Percentiles rank a stretch among this genome's conserved stretches.
phyloP scores from a whole-genome alignment of 176 grass and related monocot species.

The Eleusine coracana region DNA sequence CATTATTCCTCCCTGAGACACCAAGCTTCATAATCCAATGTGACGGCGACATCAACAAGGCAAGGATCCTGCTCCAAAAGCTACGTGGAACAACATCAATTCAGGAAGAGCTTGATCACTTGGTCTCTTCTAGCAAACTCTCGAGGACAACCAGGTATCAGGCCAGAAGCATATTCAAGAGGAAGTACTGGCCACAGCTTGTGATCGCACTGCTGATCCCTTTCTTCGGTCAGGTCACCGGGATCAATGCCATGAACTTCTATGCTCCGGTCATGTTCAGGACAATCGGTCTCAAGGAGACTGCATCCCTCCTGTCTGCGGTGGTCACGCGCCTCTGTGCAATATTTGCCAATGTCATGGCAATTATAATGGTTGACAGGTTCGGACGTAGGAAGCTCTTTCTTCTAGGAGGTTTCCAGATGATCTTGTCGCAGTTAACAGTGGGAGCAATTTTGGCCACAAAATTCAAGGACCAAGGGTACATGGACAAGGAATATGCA shows the following conservation, averaged over 20 bases:
- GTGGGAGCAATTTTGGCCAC: slow-evolving; percentile 56
- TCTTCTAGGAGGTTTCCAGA: slow-evolving; percentile 65
- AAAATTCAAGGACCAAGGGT: slow-evolving; percentile 62
- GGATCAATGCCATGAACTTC: slow-evolving; percentile 85
- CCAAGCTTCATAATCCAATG: slow-evolving; percentile 75
- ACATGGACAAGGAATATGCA: slow-evolving; percentile 55
- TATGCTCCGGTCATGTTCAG: slow-evolving; percentile 63
- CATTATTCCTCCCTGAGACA: slow-evolving; percentile 81
- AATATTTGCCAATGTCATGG: slow-evolving; percentile 59
- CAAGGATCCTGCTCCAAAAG: slow-evolving; percentile 58
- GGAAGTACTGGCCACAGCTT: slow-evolving; percentile 80
- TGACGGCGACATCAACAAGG: slow-evolving; percentile 49
- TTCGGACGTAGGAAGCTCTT: slow-evolving; percentile 71
- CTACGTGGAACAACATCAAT: slow-evolving; percentile 69
- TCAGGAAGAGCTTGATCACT: slow-evolving; percentile 70
- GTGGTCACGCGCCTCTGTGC: slow-evolving; percentile 70
- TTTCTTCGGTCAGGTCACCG: slow-evolving; percentile 77
- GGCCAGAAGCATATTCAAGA: slow-evolving; percentile 55
- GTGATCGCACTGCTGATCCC: slow-evolving; percentile 59
- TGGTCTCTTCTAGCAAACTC: slow-evolving; percentile 61
- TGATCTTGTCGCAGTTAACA: slow-evolving; percentile 67
- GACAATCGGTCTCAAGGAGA: slow-evolving; percentile 71
- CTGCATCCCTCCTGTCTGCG: slow-evolving; percentile 46
- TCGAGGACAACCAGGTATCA: slow-evolving; percentile 46
- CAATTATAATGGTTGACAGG: slow-evolving; percentile 64